These are phyloP conservation scores for Botryosphaeria agaves DNA, from an alignment of 2,329 filamentous ascomycete species.

Conservation along the genomic window DNA sequence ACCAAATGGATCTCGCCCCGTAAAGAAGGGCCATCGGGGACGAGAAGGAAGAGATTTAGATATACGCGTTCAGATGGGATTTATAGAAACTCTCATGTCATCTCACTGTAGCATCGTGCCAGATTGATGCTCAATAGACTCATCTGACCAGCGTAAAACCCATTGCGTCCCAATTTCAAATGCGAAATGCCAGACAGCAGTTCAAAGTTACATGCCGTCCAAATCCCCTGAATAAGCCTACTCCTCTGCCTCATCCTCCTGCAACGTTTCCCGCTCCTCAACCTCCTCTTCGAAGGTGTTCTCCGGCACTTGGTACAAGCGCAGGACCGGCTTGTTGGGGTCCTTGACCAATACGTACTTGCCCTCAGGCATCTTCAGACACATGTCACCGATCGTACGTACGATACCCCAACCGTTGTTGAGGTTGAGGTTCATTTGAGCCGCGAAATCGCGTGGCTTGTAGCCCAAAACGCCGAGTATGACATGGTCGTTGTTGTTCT, in stretches of 20 bases:
- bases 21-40: too few relatives aligned
- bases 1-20: too few relatives aligned
- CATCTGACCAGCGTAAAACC: too few relatives aligned
- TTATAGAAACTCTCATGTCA: too few relatives aligned
- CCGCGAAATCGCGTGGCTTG: conserved; percentile 93
- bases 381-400: conserved; percentile 93
- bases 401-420: conserved; percentile 99
- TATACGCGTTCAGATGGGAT: too few relatives aligned
- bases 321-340: conserved; percentile 89
- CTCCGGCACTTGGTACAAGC: conserved; percentile 78
- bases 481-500: conserved; percentile 83
- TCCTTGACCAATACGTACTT: conserved; percentile 74
- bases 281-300: conserved; percentile 83
- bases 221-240: too few relatives aligned
- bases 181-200: too few relatives aligned
- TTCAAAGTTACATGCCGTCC: too few relatives aligned
- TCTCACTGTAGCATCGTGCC: too few relatives aligned
- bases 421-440: conserved; percentile 94
- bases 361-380: conserved; percentile 57
- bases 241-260: conserved; percentile 38
- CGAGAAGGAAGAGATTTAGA: too few relatives aligned
- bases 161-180: too few relatives aligned
- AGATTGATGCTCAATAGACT: too few relatives aligned
- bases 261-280: conserved; percentile 44
- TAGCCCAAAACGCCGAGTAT: conserved; percentile 91